Evolutionary conservation across 2,329 filamentous ascomycete species (phyloP).

Genomic region (Colletotrichum sp.): DNA sequence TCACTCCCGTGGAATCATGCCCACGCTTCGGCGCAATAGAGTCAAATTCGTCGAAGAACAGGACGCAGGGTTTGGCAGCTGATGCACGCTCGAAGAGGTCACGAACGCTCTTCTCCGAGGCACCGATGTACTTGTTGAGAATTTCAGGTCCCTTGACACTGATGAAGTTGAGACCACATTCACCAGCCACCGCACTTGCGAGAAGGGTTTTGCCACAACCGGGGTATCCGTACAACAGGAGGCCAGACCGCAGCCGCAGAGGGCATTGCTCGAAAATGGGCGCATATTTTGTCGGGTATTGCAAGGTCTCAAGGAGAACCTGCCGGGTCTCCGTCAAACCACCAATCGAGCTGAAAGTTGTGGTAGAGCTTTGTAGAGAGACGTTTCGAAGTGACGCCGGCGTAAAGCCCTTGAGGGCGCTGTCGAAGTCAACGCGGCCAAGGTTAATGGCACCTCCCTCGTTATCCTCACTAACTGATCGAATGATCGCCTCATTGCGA

Average conservation of each 20-base stretch:
- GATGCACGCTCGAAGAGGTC: conserved; percentile 93
- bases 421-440: conserved; percentile 77
- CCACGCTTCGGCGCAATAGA: conserved; percentile 96
- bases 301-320: conserved; percentile 90
- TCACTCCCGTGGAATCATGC: conserved; percentile 97
- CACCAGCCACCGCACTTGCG: conserved; percentile 94
- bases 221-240: conserved; percentile 92
- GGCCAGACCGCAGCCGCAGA: conserved; percentile 88
- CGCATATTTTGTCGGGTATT: conserved; percentile 97
- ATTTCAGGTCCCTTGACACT: conserved; percentile 98
- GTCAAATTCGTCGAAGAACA: conserved; percentile 99
- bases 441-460: conserved; percentile 63
- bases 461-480: conserved; percentile 67
- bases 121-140: conserved; percentile 98
- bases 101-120: conserved; percentile 93
- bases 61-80: conserved; percentile 88
- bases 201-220: conserved; percentile 97
- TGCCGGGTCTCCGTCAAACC: conserved; percentile 85
- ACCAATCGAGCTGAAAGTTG: conserved; percentile 90
- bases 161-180: conserved; percentile 98
- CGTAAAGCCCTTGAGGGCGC: conserved; percentile 88
- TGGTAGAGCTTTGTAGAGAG: conserved; percentile 89
- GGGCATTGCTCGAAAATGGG: conserved; percentile 97
- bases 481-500: conserved; percentile 89
- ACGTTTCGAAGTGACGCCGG: conserved; percentile 95